Base-by-base conservation (phyloP, 176 grass and related monocot species). In the Ananas comosus region DNA sequence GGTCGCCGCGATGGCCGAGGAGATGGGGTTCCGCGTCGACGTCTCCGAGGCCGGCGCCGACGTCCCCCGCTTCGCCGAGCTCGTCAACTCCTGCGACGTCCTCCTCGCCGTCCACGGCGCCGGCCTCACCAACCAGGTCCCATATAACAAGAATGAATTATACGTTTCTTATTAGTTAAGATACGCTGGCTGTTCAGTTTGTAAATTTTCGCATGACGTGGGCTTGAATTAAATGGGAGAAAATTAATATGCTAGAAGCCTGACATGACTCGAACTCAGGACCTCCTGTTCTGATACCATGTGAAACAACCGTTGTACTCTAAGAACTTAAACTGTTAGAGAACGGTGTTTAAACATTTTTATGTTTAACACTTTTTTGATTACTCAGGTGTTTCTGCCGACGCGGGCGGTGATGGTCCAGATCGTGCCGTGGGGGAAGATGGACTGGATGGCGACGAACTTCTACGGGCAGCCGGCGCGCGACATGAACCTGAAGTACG, bases 371-470 rank as follows among this genome's bases (percentile, higher is more conserved):
- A n/a, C n/a, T n/a, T n/a, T n/a, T n/a, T 23, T 27, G 25, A 27
- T 1, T 23, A 23, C 22, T 27, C 25, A 27, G 25, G 25, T 91
- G 47, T 96, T 96, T 77, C 85, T 96, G 19, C 91, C 91, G 0
- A 88, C 83, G 0, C 12, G 67, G 3, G 81, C 80, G 0, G 79
- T 89, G 10, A 17, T 90, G 53, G 47, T 95, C 42, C 91, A 95
- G 82, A 70, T 95, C 10, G 83, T 95, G 51, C 91, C 91, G 28
- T 90, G 86, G 91, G 91, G 91, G 13, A 79, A 84, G 59, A 86
- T 95, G 87, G 87, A 95, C 29, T 86, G 91, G 83, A 70, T 78
- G 78, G 83, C 91, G 4, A 90, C 75, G 73, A 82, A 85, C 65
- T 87, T 87, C 57, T 90, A 76, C 63, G 91, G 64, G 3, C 33